phyloP scores from a whole-genome alignment of 2,329 filamentous ascomycete genomes.

The Decorospora gaudefroyi region DNA sequence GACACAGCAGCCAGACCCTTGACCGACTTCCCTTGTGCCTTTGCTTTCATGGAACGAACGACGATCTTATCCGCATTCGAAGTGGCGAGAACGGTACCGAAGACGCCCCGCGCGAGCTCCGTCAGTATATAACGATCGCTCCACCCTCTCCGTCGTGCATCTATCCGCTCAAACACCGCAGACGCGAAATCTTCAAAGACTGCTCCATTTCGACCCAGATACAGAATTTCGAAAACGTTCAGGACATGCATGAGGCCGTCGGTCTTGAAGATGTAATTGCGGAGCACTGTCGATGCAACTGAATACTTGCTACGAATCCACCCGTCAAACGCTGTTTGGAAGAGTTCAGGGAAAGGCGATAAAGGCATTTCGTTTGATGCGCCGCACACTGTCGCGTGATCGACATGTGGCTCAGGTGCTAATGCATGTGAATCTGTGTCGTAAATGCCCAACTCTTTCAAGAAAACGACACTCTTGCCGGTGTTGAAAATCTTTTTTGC shows the following conservation, averaged over 20 bases:
- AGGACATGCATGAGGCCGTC: conserved; percentile 70
- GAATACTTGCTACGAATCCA: conserved; percentile 79
- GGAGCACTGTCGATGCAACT: conserved; percentile 68
- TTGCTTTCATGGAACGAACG: conserved; percentile 57
- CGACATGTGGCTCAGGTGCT: conserved; percentile 49
- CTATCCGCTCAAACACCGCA: conserved; percentile 75
- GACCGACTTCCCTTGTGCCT: conserved; percentile 62
- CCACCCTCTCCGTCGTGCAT: conserved; percentile 66
- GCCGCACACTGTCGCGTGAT: conserved; percentile 62
- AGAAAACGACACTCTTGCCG: conserved; percentile 84
- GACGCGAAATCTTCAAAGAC: conserved; percentile 67
- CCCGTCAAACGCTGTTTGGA: conserved; percentile 70
- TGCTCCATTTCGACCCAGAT: conserved; percentile 75
- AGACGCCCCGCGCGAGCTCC: conserved; percentile 74
- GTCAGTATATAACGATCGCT: conserved; percentile 81
- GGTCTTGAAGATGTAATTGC: conserved; percentile 67
- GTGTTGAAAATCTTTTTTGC: conserved; percentile 77
- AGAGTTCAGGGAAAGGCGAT: conserved; percentile 74
- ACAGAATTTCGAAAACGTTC: conserved; percentile 70
- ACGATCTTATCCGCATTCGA: conserved; percentile 67
- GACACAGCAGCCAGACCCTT: conserved; percentile 65
- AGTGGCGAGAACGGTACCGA: conserved; percentile 54
- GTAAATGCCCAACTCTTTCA: conserved; percentile 70
- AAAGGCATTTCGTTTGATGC: conserved; percentile 51
- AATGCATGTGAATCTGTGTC: conserved; percentile 23